Conservation (phyloP, 495 filamentous ascomycete genomes). For the Beverwykella pulmonaria region DNA sequence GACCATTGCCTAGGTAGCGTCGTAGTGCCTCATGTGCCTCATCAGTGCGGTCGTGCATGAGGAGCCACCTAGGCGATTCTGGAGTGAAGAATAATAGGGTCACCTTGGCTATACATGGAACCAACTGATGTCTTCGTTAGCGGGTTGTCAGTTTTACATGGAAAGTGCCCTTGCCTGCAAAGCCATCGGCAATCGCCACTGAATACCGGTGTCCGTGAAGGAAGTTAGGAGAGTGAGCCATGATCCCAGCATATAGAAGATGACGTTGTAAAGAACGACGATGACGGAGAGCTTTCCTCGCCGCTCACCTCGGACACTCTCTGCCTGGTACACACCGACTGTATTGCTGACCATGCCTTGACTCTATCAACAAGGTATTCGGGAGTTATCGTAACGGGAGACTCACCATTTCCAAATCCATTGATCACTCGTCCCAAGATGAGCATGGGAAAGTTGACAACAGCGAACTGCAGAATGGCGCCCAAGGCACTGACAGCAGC, state of each 20-base stretch:
- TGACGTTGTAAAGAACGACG: conserved; percentile 50
- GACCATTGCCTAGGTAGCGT: conserved; percentile 9
- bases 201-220: conserved; percentile 6
- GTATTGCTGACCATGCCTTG: conserved; percentile 20
- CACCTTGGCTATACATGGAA: conserved; percentile 14
- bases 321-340: conserved; percentile 31
- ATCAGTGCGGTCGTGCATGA: conserved; percentile 33
- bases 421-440: conserved; percentile 56
- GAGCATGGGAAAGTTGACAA: conserved; percentile 51
- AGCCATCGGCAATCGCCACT: conserved; percentile 25
- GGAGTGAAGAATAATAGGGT: conserved; percentile 21
- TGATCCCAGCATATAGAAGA: conserved; percentile 53
- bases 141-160: background rate
- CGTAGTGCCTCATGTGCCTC: conserved; percentile 30
- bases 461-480: conserved; percentile 52
- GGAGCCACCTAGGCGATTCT: conserved; percentile 37
- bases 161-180: conserved; percentile 11
- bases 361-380: background rate
- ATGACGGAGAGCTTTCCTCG: conserved; percentile 54
- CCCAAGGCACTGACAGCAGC: conserved; percentile 51
- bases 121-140: background rate
- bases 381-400: background rate
- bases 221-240: conserved; percentile 48
- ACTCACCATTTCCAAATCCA: conserved; percentile 32
- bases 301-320: conserved; percentile 16